These are phyloP conservation scores for Cercospora sojina DNA, from an alignment of 2,329 filamentous ascomycete genomes.

Conservation along the genomic window DNA sequence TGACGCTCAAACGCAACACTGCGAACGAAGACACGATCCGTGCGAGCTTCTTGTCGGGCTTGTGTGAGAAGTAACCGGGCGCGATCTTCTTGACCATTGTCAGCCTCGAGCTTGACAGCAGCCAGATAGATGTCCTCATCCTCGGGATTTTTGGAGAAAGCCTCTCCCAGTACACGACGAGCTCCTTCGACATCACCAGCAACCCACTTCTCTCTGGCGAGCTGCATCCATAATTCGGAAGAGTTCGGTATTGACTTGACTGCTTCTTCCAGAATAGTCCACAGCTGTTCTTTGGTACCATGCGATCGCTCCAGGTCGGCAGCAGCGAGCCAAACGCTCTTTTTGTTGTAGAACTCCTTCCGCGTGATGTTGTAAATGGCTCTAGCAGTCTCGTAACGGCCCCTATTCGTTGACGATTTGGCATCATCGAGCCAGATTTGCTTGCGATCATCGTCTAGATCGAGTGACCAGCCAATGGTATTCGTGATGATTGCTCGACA, in stretches of 20 bases:
- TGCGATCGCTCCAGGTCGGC: conserved; percentile 90
- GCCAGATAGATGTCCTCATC: conserved; percentile 98
- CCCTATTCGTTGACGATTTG: conserved; percentile 73
- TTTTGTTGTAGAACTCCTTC: conserved; percentile 83
- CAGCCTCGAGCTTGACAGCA: conserved; percentile 92
- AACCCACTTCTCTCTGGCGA: conserved; percentile 92
- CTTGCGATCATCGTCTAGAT: conserved; percentile 94
- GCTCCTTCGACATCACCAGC: conserved; percentile 84
- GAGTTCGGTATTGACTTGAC: conserved; percentile 90
- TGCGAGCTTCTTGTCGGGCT: conserved; percentile 84
- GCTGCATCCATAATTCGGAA: conserved; percentile 91
- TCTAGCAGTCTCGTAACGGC: conserved; percentile 82
- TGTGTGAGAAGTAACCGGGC: conserved; percentile 78
- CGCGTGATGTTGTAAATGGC: conserved; percentile 92
- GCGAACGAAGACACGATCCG: conserved; percentile 96
- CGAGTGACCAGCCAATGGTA: conserved; percentile 87
- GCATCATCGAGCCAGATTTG: conserved; percentile 96
- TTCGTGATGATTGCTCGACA: conserved; percentile 88
- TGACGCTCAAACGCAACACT: conserved; percentile 91
- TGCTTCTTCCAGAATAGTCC: conserved; percentile 84
- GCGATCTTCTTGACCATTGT: conserved; percentile 77
- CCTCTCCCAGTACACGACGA: conserved; percentile 77
- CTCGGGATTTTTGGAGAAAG: conserved; percentile 92
- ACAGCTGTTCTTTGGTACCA: conserved; percentile 77
- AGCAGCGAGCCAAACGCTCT: conserved; percentile 84